Base-by-base conservation (phyloP, 2,329 filamentous ascomycete species). In the Onygena corvina region DNA sequence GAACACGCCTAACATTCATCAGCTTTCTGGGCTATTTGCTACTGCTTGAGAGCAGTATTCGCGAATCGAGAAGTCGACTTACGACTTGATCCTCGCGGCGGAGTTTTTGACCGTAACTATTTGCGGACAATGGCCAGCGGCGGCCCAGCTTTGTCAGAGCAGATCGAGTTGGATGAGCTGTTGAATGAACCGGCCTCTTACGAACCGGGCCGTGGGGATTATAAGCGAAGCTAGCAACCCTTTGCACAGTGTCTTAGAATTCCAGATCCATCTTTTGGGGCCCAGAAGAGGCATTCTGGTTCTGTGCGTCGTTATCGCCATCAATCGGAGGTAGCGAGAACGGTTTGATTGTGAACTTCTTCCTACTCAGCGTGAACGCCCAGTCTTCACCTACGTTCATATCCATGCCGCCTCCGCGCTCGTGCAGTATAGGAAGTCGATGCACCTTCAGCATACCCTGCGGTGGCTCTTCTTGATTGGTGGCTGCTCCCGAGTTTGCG, bases 261-360 rank as follows among this genome's bases (percentile, higher is more conserved):
- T 92, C 85, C 46, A 93, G 76, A 56, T 84, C 80, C 50, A 74
- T 73, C 58, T 54, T 54, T 36, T 47, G 53, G 7, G 46, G 46
- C 8, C 23, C 49, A 18, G 49, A 42, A 27, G 53, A 50, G 35
- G 59, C 64, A 50, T 67, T 66, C 9, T 67, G 70, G 51, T 74
- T 71, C 60, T 80, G 77, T 11, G 74, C 78, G 58, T 79, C 77
- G 36, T 69, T 76, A 56, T 88, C 86, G 1, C 84, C 86, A 49
- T 88, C 85, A 34, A 90, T 72, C 0, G 92, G 92, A 21, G 92
- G 92, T 36, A 98, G 71, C 62, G 84, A 92, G 66, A 88, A 95
- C 0, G 88, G 87, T 59, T 83, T 85, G 55, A 98, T 87, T 33
- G 86, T 77, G 56, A 98, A 80, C 47, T 86, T 89, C 58, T 77